Evolutionary conservation across 2,329 filamentous ascomycete species (phyloP), one percentile per base, ranked within the genome.

Genomic region (Fusarium domesticum): DNA sequence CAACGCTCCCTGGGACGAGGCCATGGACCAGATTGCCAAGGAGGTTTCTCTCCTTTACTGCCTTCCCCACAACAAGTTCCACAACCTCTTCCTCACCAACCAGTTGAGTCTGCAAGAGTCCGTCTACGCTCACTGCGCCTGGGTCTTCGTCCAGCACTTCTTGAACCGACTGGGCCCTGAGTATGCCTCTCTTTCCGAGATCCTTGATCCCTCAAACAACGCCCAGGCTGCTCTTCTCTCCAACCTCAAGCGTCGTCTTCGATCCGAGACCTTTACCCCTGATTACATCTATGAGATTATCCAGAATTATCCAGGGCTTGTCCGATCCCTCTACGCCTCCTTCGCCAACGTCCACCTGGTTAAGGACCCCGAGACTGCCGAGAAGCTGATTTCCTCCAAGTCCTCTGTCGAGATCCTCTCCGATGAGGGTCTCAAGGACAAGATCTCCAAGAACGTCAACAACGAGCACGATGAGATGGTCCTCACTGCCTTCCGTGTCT

Each of bases 261-360:
- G 93, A 62, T 93, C 88, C 1, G 93, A 98, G 72, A 98, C 93
- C 0, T 98, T 98, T 68, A 98, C 93, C 0, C 87, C 93, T 5
- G 92, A 96, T 63, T 98, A 98, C 73, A 97, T 98, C 58, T 83
- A 92, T 19, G 92, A 98, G 71, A 97, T 98, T 65, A 96, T 98
- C 70, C 84, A 85, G 65, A 85, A 85, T 39, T 93, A 97, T 66
- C 92, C 93, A 1, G 81, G 84, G 23, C 80, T 98, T 18, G 85
- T 98, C 43, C 86, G 92, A 54, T 83, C 85, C 18, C 73, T 97
- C 42, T 98, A 98, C 67, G 80, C 96, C 36, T 85, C 89, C 1
- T 98, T 98, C 67, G 93, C 93, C 50, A 89, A 81, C 63, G 82
- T 89, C 3, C 93, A 98, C 69, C 87, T 83, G 39, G 73, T 71